Evolutionary conservation across 257 asterid species (phyloP).

Genomic region (Nyctanthes arbortristis): DNA sequence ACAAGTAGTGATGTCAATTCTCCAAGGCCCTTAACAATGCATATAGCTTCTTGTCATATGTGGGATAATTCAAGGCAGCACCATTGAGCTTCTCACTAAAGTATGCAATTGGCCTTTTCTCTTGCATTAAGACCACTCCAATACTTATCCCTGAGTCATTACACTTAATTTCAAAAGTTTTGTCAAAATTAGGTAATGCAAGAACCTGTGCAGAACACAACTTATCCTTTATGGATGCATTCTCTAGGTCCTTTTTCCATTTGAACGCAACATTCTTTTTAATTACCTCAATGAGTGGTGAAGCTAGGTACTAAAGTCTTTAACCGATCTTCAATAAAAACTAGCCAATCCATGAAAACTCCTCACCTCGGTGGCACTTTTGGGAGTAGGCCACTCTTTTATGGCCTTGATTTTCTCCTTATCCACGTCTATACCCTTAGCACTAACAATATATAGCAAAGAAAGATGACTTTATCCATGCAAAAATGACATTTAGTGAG

Average conservation of each 20-base stretch:
- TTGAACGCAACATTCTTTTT: not conserved
- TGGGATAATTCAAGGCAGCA: too few species aligned
- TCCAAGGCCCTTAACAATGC: too few species aligned
- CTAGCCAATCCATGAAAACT: conserved; percentile 16
- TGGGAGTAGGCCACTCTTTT: too few species aligned
- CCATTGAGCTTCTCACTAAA: too few species aligned
- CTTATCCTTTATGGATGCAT: not conserved
- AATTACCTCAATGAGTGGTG: not conserved
- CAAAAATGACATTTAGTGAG: conserved; percentile 1
- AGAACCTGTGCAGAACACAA: not conserved
- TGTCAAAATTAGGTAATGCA: not conserved
- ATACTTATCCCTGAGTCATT: too few species aligned
- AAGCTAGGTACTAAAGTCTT: not conserved
- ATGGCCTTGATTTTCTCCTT: too few species aligned
- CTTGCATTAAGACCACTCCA: too few species aligned
- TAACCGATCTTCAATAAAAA: not conserved
- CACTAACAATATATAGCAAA: conserved; percentile 7
- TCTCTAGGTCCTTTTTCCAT: not conserved
- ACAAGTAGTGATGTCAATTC: not conserved
- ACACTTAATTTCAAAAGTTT: too few species aligned
- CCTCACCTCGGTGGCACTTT: too few species aligned
- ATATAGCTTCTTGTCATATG: too few species aligned
- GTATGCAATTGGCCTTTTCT: too few species aligned
- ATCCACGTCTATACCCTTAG: not conserved
- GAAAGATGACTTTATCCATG: not conserved